These are phyloP conservation scores for Apiotrichum montevideense DNA, from an alignment of 1,284 basidiomycete species.

Conservation along the genomic window DNA sequence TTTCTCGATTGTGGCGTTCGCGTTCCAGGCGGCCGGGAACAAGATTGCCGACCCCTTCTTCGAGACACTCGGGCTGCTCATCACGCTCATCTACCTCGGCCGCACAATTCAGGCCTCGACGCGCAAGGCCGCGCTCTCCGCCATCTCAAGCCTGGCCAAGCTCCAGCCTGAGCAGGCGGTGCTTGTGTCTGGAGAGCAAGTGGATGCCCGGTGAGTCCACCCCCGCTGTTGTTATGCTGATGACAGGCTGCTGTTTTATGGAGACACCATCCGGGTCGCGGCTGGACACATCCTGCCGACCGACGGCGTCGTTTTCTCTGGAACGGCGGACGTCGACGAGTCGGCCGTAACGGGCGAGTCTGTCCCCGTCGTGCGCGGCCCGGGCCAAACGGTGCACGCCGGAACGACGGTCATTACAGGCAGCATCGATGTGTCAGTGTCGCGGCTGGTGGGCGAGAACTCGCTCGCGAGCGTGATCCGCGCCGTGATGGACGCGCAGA, in stretches of 20 bases:
- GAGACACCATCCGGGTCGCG: constrained; percentile 46
- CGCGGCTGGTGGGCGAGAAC: constrained; percentile 49
- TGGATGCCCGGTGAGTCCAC: constrained; percentile 19
- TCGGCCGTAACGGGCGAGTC: constrained; percentile 52
- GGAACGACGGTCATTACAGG: constrained; percentile 48
- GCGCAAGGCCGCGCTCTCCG: constrained; percentile 42
- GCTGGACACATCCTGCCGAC: constrained; percentile 48
- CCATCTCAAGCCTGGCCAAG: constrained; percentile 36
- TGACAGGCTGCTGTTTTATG: constrained; percentile 40
- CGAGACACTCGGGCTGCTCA: constrained; percentile 51
- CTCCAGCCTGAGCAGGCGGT: constrained; percentile 45
- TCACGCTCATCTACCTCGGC: constrained; percentile 51
- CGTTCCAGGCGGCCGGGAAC: constrained; percentile 41
- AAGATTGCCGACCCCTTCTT: constrained; percentile 49
- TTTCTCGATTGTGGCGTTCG: constrained; percentile 51
- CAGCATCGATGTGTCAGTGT: constrained; percentile 45
- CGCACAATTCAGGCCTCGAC: constrained; percentile 49
- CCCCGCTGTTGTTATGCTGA: background rate
- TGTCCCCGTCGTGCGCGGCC: constrained; percentile 45
- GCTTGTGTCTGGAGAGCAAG: constrained; percentile 24
- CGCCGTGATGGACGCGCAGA: constrained; percentile 40
- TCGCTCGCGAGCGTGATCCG: constrained; percentile 48
- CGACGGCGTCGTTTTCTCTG: constrained; percentile 48
- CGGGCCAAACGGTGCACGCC: constrained; percentile 46
- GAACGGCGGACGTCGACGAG: constrained; percentile 50